Evolutionary conservation across 495 filamentous ascomycete genomes (phyloP).

Genomic region (Xanthoparmelia taractica): DNA sequence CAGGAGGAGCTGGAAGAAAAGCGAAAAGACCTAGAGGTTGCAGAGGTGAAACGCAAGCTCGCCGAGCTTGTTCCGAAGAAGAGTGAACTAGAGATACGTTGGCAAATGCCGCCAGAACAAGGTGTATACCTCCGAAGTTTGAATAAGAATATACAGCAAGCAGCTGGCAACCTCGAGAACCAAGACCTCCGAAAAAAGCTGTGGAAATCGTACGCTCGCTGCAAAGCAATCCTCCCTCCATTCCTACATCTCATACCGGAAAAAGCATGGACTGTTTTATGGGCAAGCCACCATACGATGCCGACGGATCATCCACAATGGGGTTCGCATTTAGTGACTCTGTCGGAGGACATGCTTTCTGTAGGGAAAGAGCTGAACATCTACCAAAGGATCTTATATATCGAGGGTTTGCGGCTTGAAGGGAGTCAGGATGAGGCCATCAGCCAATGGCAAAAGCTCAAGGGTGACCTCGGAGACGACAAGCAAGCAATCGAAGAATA

Average conservation of each 20-base stretch:
- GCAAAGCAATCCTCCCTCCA: slow-evolving; percentile 39
- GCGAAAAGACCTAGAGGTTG: slow-evolving; percentile 4
- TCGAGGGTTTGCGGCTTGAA: slow-evolving; percentile 55
- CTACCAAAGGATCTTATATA: slow-evolving; percentile 54
- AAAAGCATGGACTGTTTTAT: slow-evolving; percentile 49
- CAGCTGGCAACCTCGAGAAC: slow-evolving; percentile 19
- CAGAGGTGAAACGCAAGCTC: slow-evolving; percentile 10
- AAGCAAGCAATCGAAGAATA: slow-evolving; percentile 48
- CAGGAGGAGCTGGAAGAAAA: slow-evolving; percentile 23
- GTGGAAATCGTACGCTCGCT: slow-evolving; percentile 39
- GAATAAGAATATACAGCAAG: slow-evolving; percentile 24
- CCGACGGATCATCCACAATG: slow-evolving; percentile 42
- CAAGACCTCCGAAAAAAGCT: slow-evolving; percentile 26
- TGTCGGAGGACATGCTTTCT: slow-evolving; percentile 55
- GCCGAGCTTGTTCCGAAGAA: slow-evolving; percentile 30
- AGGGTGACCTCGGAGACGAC: slow-evolving; percentile 43
- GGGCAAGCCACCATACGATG: slow-evolving; percentile 39
- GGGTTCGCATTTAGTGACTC: slow-evolving; percentile 49
- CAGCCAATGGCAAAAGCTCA: slow-evolving; percentile 55
- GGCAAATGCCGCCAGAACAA: slow-evolving; percentile 23
- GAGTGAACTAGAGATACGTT: slow-evolving; percentile 22
- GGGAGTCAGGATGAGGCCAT: slow-evolving; percentile 54
- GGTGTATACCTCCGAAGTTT: slow-evolving; percentile 23
- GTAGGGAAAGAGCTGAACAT: slow-evolving; percentile 45
- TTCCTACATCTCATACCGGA: slow-evolving; percentile 41